A percentile compares a stretch with the other conserved stretches of the same genome.
Conservation (phyloP, 306 rosid species). For the Rosa chinensis region DNA sequence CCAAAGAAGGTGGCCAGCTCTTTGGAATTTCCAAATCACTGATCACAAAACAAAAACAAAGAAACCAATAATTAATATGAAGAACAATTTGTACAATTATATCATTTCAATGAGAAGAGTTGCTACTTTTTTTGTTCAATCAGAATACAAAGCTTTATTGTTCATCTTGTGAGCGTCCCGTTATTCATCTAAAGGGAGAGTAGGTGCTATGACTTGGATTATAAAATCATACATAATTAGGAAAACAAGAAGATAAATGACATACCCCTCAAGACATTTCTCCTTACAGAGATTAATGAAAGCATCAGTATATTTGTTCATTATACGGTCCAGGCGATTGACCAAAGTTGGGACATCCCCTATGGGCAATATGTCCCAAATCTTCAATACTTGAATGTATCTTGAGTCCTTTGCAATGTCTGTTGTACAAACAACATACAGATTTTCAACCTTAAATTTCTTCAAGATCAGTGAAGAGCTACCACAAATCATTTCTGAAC, state of each 20-base stretch:
- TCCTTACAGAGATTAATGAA: slow-evolving; percentile 50
- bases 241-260: background rate
- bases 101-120: too few relatives aligned
- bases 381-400: slow-evolving; percentile 54
- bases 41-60: background rate
- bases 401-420: slow-evolving; percentile 51
- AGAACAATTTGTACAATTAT: too few relatives aligned
- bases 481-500: slow-evolving; percentile 34
- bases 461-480: slow-evolving; percentile 44
- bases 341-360: slow-evolving; percentile 50
- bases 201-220: background rate
- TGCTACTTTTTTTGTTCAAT: too few relatives aligned
- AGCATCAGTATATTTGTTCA: slow-evolving; percentile 47
- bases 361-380: slow-evolving; percentile 60
- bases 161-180: too few relatives aligned
- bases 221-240: too few relatives aligned
- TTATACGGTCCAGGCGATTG: slow-evolving; percentile 50
- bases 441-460: slow-evolving; percentile 52
- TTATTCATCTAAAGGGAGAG: too few relatives aligned
- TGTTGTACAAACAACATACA: slow-evolving; percentile 44
- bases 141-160: too few relatives aligned
- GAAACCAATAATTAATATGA: too few relatives aligned
- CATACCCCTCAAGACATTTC: slow-evolving; percentile 53
- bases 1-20: slow-evolving; percentile 44
- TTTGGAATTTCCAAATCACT: slow-evolving; percentile 55